Conservation (phyloP, 2,329 filamentous ascomycete genomes). For the Akanthomyces uredinophilus region DNA sequence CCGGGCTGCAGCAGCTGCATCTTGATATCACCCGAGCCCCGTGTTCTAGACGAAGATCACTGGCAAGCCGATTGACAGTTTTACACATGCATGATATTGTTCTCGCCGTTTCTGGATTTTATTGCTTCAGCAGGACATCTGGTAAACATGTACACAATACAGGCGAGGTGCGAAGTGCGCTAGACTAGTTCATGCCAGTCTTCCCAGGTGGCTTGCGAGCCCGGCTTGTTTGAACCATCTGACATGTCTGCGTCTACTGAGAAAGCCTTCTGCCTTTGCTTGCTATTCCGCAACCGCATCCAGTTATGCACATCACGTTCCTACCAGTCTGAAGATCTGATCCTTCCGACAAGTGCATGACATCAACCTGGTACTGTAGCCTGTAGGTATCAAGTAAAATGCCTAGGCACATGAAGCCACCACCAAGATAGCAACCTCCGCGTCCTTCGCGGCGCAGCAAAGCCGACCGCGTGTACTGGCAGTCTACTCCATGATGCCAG, state of each 20-base stretch:
- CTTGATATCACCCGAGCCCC: too few relatives aligned
- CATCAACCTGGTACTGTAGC: neutral
- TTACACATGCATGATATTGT: too few relatives aligned
- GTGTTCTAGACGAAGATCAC: too few relatives aligned
- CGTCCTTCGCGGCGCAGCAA: neutral
- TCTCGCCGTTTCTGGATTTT: too few relatives aligned
- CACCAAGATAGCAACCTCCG: neutral
- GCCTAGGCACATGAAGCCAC: neutral
- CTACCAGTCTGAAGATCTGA: neutral
- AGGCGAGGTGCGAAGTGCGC: neutral
- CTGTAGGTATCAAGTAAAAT: neutral
- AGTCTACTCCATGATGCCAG: slow-evolving; percentile 6
- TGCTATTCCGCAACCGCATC: neutral
- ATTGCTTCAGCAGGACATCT: too few relatives aligned
- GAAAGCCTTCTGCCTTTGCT: neutral
- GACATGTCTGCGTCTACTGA: neutral
- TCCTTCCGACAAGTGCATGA: neutral
- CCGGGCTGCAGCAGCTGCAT: too few relatives aligned
- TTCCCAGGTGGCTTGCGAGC: neutral
- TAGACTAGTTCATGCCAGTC: neutral
- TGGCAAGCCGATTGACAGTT: too few relatives aligned
- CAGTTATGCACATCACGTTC: neutral
- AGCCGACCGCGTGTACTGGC: neutral
- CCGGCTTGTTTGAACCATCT: too few relatives aligned
- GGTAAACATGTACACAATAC: too few relatives aligned